A percentile compares a stretch with the other conserved stretches of the same genome.
phyloP scores from a whole-genome alignment of 108 stramenopile species.

The Cafeteria roenbergensis region DNA sequence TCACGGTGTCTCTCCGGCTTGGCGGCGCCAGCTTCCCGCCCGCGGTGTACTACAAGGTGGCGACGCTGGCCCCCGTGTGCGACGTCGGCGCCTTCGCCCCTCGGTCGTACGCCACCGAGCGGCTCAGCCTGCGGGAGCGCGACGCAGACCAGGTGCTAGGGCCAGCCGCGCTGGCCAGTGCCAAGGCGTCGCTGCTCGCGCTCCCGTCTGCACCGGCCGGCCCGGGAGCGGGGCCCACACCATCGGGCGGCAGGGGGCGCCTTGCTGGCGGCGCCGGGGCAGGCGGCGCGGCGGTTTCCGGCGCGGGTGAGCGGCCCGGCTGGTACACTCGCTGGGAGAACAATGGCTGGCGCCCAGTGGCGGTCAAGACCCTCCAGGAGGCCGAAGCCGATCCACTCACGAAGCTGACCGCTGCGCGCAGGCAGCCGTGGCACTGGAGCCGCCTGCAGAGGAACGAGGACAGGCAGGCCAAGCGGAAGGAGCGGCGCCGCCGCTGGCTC shows the following conservation, averaged over 20 bases:
- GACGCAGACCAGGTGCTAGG: background rate
- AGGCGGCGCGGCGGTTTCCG: background rate
- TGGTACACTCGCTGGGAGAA: slow-evolving; percentile 45
- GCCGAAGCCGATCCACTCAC: slow-evolving; percentile 3
- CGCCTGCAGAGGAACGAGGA: slow-evolving; percentile 1
- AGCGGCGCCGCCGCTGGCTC: slow-evolving; percentile 5
- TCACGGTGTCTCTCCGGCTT: slow-evolving; percentile 36
- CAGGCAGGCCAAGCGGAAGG: background rate
- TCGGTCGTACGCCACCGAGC: slow-evolving; percentile 22
- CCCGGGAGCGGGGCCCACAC: background rate
- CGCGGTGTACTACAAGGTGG: slow-evolving; percentile 45
- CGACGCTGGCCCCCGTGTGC: slow-evolving; percentile 33
- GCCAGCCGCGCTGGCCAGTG: no score
- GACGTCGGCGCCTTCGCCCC: slow-evolving; percentile 49
- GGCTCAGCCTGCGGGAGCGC: background rate
- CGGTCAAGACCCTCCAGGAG: slow-evolving; percentile 9
- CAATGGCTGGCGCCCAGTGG: slow-evolving; percentile 43
- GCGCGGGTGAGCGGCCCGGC: background rate
- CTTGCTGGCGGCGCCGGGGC: background rate
- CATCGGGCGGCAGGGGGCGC: background rate
- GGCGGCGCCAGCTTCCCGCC: slow-evolving; percentile 43
- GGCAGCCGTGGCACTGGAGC: slow-evolving; percentile 4
- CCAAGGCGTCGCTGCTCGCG: background rate
- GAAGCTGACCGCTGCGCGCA: background rate
- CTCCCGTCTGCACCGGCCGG: no score